These are phyloP conservation scores for Cytospora paraplurivora DNA, from an alignment of 2,329 filamentous ascomycete genomes.

Conservation along the genomic window DNA sequence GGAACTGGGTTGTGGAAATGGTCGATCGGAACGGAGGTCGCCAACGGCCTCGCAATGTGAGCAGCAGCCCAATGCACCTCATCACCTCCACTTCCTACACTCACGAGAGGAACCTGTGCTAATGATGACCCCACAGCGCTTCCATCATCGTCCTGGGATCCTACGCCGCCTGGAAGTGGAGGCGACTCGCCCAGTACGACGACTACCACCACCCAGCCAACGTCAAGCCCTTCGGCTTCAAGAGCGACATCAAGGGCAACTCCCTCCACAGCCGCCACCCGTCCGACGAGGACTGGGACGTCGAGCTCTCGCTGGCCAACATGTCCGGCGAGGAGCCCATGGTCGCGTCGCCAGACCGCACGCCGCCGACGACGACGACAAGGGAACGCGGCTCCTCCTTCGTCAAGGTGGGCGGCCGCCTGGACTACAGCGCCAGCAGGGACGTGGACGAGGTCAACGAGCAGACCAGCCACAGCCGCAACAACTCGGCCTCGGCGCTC, in stretches of 20 bases:
- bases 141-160: constrained; percentile 46
- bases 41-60: constrained; percentile 54
- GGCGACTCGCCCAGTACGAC: constrained; percentile 51
- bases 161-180: constrained; percentile 52
- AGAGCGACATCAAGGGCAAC: constrained; percentile 28
- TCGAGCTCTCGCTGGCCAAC: too few species aligned
- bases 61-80: constrained; percentile 29
- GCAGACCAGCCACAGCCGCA: constrained; percentile 14
- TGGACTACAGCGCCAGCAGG: constrained; percentile 22
- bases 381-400: constrained; percentile 22
- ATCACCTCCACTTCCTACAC: too few species aligned
- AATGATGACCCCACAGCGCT: constrained; percentile 38
- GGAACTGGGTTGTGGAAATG: constrained; percentile 49
- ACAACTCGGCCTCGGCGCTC: constrained; percentile 25
- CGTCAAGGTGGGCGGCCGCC: constrained; percentile 21
- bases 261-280: constrained; percentile 14
- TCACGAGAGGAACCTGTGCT: constrained; percentile 5
- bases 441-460: constrained; percentile 6
- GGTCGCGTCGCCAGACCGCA: constrained; percentile 23
- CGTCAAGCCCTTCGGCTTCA: constrained; percentile 52
- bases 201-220: constrained; percentile 54
- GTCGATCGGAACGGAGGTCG: constrained; percentile 49
- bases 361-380: constrained; percentile 11
- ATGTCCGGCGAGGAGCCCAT: too few species aligned
- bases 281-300: constrained; percentile 27